Evolutionary conservation across 768 basidiomycete genomes (phyloP).

Genomic region (Russula earlei): DNA sequence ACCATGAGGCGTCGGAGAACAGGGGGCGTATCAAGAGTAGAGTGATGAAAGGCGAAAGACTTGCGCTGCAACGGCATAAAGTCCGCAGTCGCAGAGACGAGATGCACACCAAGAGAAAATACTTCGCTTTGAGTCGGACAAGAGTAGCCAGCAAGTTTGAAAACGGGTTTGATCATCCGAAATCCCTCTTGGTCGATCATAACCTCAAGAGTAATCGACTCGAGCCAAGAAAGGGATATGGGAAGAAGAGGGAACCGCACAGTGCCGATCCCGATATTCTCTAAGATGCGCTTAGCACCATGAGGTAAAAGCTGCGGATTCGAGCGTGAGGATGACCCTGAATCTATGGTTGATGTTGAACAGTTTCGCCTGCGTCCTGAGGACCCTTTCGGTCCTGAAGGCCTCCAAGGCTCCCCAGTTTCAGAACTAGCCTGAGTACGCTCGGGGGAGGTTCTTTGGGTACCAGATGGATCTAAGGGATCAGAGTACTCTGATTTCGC

Average conservation of each 20-base stretch:
- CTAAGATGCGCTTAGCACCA: background rate
- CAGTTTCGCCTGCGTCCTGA: background rate
- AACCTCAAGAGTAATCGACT: constrained; percentile 45
- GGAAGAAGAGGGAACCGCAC: constrained; percentile 25
- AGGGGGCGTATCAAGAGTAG: constrained; percentile 55
- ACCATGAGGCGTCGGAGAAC: constrained; percentile 61
- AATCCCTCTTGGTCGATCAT: constrained; percentile 83
- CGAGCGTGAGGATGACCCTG: background rate
- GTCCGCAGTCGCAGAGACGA: constrained; percentile 43
- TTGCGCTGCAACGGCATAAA: constrained; percentile 56
- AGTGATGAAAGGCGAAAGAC: constrained; percentile 62
- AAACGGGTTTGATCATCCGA: constrained; percentile 47
- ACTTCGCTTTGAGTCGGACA: constrained; percentile 20
- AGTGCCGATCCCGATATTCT: background rate
- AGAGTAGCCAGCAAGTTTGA: constrained; percentile 49
- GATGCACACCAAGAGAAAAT: constrained; percentile 24
- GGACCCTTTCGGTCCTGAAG: background rate
- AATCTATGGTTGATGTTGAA: constrained; percentile 6
- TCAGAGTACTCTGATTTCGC: background rate
- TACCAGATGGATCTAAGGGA: background rate
- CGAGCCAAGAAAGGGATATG: constrained; percentile 42
- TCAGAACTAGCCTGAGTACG: background rate
- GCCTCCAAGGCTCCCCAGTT: background rate
- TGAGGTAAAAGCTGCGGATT: background rate
- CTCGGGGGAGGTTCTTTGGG: background rate